phyloP scores from a whole-genome alignment of 495 filamentous ascomycete species.

The Cercophora samala region DNA sequence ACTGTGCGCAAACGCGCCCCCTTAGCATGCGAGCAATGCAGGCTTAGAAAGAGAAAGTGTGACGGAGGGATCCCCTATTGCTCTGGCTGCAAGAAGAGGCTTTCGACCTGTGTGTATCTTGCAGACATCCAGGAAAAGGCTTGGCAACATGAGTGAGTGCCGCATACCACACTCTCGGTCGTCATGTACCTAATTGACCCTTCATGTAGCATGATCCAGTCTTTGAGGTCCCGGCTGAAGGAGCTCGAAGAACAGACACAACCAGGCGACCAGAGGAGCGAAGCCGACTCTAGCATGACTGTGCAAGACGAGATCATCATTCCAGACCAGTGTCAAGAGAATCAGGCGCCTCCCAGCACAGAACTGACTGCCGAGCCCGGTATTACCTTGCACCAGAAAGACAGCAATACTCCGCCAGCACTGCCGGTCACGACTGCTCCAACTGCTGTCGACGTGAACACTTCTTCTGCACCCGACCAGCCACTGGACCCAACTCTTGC shows the following conservation, averaged over 20 bases:
- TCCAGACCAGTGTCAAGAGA: background rate
- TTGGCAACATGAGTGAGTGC: slow-evolving; percentile 14
- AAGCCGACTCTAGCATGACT: background rate
- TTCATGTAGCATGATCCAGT: background rate
- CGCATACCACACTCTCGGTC: background rate
- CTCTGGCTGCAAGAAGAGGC: slow-evolving; percentile 7
- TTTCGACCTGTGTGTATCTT: slow-evolving; percentile 5
- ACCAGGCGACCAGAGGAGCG: background rate
- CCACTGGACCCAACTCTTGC: background rate
- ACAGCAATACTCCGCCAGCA: background rate
- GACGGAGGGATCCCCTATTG: background rate
- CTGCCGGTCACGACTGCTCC: background rate
- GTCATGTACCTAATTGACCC: background rate
- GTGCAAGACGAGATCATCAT: background rate
- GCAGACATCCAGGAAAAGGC: slow-evolving; percentile 10
- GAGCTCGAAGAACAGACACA: background rate
- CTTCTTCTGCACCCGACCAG: background rate
- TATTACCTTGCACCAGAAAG: background rate
- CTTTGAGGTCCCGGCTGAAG: background rate
- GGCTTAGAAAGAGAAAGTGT: background rate
- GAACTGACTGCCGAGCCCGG: background rate
- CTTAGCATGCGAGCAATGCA: slow-evolving; percentile 9
- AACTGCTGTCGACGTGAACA: background rate
- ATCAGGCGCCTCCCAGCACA: background rate
- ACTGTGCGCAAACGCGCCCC: slow-evolving; percentile 6